Base-by-base conservation (phyloP, 768 basidiomycete species). In the Lentinula raphanica region DNA sequence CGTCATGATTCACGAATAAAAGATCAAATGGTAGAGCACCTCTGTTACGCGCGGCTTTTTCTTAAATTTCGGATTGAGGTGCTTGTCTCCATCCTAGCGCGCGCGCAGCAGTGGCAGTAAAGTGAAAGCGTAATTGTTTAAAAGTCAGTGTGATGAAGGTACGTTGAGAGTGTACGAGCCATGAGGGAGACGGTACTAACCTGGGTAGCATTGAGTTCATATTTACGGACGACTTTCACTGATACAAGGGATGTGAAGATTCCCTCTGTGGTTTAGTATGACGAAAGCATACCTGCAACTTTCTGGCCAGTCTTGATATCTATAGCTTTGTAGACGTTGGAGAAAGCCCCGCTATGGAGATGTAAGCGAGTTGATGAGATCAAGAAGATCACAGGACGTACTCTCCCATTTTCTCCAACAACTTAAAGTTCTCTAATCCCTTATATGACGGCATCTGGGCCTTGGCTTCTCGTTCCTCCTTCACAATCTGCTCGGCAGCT, bases 41-140 rank as follows among this genome's bases (percentile, higher is more conserved):
- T 97, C 95, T 81, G 92, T 96, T 71, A 89, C 90, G 80, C 94
- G 91, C 80, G 95, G 92, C 79, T 90, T 92, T 79, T 94, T 94
- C 81, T 95, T 95, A 79, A 96, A 95, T 71, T 91, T 86, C 60
- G 87, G 80, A 73, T 94, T 95, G 70, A 98, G 79, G 75, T 96
- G 92, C 74, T 91, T 96, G 71, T 94, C 89, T 69, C 91, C 90
- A 67, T 87, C 87, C 93, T 96, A 29, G 32, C n/a, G 35, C 42
- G 39, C 40, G 58, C 49, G 58, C 48, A 49, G 45, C 59, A 62
- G 62, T n/a, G n/a, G n/a, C n/a, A n/a, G 44, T 29, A 61, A 45
- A 68, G 64, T 63, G 58, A 65, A 54, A 60, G 48, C 45, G 55
- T n/a, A n/a, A 60, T 58, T 28, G 48, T 58, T 27, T 56, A 50